Conservation (phyloP, 208 protist species). For the Polymyxa betae region DNA sequence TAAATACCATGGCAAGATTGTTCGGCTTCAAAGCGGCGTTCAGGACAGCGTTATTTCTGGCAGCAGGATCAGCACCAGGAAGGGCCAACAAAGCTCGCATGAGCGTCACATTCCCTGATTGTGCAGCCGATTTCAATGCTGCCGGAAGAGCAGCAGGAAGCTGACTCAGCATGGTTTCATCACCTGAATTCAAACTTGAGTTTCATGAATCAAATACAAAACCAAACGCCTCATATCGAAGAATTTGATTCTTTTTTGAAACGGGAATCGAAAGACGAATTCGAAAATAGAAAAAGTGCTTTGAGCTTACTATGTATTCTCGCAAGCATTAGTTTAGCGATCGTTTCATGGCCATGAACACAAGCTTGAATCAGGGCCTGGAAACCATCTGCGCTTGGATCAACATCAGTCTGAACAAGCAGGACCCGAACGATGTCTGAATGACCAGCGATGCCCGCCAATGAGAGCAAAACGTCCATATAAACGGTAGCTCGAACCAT, state of each 20-base stretch:
- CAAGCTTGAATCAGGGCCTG: background rate
- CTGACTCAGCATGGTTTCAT: background rate
- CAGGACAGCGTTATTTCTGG: background rate
- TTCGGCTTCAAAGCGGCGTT: background rate
- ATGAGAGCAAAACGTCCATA: background rate
- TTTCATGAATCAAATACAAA: background rate
- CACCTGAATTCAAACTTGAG: background rate
- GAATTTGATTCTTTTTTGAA: background rate
- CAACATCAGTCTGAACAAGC: background rate
- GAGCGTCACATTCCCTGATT: background rate
- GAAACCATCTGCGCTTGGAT: constrained; percentile 23
- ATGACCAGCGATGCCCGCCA: background rate
- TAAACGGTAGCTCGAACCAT: background rate
- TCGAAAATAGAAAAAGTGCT: too few relatives aligned
- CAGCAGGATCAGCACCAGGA: background rate
- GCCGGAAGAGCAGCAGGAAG: background rate
- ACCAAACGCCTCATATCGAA: background rate
- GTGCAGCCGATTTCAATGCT: background rate
- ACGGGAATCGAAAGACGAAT: too few relatives aligned
- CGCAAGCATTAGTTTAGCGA: background rate
- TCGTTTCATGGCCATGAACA: background rate
- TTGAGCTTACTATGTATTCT: background rate
- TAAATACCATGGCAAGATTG: background rate
- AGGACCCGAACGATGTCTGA: background rate
- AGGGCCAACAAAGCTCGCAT: background rate